Evolutionary conservation across 331 rosid genomes (phyloP), one percentile per base, ranked within the genome.

Genomic region (Saraca asoca): DNA sequence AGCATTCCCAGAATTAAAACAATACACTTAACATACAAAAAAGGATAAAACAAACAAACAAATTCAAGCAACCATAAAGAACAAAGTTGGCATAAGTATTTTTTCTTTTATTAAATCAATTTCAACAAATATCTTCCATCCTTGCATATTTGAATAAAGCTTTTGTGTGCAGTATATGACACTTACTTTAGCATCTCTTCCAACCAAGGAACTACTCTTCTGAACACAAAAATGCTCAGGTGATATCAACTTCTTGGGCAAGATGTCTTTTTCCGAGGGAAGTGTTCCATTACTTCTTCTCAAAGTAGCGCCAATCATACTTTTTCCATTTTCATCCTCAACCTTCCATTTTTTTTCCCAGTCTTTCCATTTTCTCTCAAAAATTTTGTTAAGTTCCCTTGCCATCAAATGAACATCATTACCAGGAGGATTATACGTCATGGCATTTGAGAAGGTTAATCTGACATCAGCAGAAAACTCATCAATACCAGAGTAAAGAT

Each of bases 361-460:
- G 44, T 70, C 57, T 57, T 71, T 69, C 96, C 91, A 94, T 64
- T 76, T 90, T 66, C 64, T 76, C 75, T 88, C 96, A 79, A 94
- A 94, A 51, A 70, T 7, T 18, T 64, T 64, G 49, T 69, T 62
- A 41, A 94, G 81, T 5, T 88, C 83, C 76, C 76, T 71, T 0
- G 99, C 96, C 87, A 90, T 81, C 70, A 78, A 50, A 72, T 94
- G 92, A 70, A 90, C 93, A 50, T 53, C 62, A 58, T 94, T 94
- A 12, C 33, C 48, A 16, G 97, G 92, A 67, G 97, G 97, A 75
- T 94, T 94, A 35, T 94, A 94, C 14, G 55, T 75, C 97, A 88
- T 86, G 49, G 95, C 95, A 85, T 94, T 94, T 35, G 89, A 78
- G 82, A 94, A 94, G 12, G 92, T 90, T 68, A 90, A 69, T 58